Evolutionary conservation across 495 filamentous ascomycete species (phyloP).

Genomic region (Apodospora peruviana): DNA sequence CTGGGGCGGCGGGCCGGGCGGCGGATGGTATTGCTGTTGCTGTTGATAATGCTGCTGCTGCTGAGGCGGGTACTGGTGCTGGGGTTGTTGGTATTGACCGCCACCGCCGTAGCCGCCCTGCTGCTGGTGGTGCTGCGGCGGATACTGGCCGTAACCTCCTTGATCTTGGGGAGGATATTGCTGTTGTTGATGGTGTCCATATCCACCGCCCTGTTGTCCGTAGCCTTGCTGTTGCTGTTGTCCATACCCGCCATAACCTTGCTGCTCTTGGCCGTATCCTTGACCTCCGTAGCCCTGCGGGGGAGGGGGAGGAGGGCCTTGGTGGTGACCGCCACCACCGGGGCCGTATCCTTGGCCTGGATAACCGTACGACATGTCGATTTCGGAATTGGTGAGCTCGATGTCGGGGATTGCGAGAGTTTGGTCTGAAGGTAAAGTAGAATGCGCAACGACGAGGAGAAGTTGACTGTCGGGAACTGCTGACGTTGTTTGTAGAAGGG

Average conservation of each 20-base stretch:
- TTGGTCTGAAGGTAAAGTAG: no score
- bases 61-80: slow-evolving; percentile 14
- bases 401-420: no score
- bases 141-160: slow-evolving; percentile 9
- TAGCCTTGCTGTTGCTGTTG: slow-evolving; percentile 1
- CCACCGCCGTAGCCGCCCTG: slow-evolving; percentile 1
- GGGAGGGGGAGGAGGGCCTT: slow-evolving; percentile 14
- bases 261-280: background rate
- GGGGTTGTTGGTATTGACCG: slow-evolving; percentile 15
- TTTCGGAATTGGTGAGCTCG: background rate
- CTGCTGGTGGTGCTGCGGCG: slow-evolving; percentile 1
- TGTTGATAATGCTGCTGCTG: slow-evolving; percentile 15
- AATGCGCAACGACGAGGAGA: background rate
- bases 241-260: slow-evolving; percentile 13
- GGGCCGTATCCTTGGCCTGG: slow-evolving; percentile 28
- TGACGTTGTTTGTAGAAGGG: no score
- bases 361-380: slow-evolving; percentile 25
- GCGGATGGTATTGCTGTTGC: slow-evolving; percentile 19
- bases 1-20: slow-evolving; percentile 30
- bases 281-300: background rate
- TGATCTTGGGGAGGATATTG: background rate
- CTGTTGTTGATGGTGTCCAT: background rate
- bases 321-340: slow-evolving; percentile 9
- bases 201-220: background rate
- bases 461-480: no score